Percentiles rank a stretch among this genome's conserved stretches.
phyloP scores from a whole-genome alignment of 352 stramenopile species.

The Elongisporangium prolatum region DNA sequence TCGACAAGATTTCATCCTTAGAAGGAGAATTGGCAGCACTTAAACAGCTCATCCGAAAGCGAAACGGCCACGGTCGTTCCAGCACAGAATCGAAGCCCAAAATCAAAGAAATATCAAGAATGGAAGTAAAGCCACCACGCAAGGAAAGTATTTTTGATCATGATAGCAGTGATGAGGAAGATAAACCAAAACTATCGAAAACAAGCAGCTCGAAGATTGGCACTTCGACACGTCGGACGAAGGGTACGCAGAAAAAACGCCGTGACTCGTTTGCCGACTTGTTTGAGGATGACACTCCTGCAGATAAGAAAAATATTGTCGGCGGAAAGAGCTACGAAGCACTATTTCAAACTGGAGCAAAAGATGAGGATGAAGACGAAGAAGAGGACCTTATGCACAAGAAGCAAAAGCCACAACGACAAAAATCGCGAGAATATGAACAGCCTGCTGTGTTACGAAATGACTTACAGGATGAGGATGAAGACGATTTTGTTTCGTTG shows the following conservation, averaged over 20 bases:
- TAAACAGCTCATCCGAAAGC: constrained; percentile 61
- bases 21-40: constrained; percentile 59
- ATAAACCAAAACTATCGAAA: constrained; percentile 12
- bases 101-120: not conserved
- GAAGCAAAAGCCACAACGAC: constrained; percentile 6
- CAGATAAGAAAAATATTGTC: constrained; percentile 15
- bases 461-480: constrained; percentile 9
- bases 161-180: constrained; percentile 42
- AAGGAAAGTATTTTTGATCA: constrained; percentile 77
- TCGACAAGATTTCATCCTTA: constrained; percentile 75
- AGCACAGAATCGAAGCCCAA: constrained; percentile 2
- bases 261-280: constrained; percentile 72
- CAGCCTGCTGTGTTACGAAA: not conserved
- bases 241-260: constrained; percentile 17
- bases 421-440: constrained; percentile 5
- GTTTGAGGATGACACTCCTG: constrained; percentile 49
- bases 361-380: constrained; percentile 15
- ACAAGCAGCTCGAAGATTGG: constrained; percentile 13
- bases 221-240: not conserved
- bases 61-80: constrained; percentile 20
- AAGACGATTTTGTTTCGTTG: constrained; percentile 13
- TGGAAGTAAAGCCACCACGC: constrained; percentile 8
- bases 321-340: constrained; percentile 45
- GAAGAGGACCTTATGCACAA: constrained; percentile 3
- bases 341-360: constrained; percentile 34